Evolutionary conservation across 192 early-diverging fungal species (phyloP).

Genomic region (Gamsiella multidivaricata): DNA sequence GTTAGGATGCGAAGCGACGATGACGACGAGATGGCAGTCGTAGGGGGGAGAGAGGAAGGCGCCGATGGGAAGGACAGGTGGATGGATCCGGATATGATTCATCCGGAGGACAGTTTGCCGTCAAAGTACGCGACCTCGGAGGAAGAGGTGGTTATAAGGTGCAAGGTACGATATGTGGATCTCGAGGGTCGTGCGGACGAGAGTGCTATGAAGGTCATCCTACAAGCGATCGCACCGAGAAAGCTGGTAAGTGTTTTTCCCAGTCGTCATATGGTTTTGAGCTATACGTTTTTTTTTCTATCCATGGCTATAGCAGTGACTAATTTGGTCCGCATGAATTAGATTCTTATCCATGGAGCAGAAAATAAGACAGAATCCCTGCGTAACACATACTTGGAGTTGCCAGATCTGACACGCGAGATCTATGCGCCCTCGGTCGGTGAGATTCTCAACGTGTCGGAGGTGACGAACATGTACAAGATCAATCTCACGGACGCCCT

Average conservation of each 20-base stretch:
- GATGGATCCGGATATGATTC: slow-evolving; percentile 62
- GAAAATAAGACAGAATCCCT: slow-evolving; percentile 75
- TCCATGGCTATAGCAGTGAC: background rate
- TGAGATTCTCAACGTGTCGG: slow-evolving; percentile 90
- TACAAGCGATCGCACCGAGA: slow-evolving; percentile 80
- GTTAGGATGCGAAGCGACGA: slow-evolving; percentile 32
- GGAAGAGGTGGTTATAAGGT: slow-evolving; percentile 70
- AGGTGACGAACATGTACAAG: slow-evolving; percentile 88
- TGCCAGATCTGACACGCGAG: slow-evolving; percentile 83
- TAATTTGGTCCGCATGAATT: background rate
- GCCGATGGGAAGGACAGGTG: slow-evolving; percentile 51
- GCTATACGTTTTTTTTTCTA: slow-evolving; percentile 11
- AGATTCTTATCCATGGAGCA: slow-evolving; percentile 90
- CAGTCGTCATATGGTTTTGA: background rate
- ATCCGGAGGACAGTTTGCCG: slow-evolving; percentile 70
- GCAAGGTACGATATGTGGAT: slow-evolving; percentile 87
- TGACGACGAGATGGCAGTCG: slow-evolving; percentile 26
- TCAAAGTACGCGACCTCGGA: slow-evolving; percentile 81
- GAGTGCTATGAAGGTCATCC: slow-evolving; percentile 85
- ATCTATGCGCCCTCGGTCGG: slow-evolving; percentile 84
- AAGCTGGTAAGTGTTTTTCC: slow-evolving; percentile 87
- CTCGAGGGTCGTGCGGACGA: slow-evolving; percentile 93
- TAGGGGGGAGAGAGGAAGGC: slow-evolving; percentile 14
- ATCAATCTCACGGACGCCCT: slow-evolving; percentile 92
- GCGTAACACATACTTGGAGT: slow-evolving; percentile 66